Evolutionary conservation across 352 stramenopile genomes (phyloP).

Genomic region (Phytophthora litchii): DNA sequence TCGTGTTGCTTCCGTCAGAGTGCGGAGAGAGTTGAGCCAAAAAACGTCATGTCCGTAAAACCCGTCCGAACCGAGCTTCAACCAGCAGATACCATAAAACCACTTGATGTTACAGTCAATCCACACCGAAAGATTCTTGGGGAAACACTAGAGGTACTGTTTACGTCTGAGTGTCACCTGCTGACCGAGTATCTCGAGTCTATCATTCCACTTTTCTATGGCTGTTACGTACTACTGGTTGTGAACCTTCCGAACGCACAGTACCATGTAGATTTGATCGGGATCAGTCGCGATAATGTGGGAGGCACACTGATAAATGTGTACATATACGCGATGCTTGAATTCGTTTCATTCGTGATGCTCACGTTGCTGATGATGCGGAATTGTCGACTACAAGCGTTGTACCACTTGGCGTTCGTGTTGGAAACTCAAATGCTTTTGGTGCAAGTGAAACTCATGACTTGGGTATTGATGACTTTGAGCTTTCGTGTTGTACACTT

Average conservation of each 20-base stretch:
- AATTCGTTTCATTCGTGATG: slow-evolving; percentile 32
- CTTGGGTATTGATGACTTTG: slow-evolving; percentile 33
- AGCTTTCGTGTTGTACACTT: slow-evolving; percentile 33
- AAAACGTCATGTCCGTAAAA: not conserved
- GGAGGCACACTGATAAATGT: slow-evolving; percentile 15
- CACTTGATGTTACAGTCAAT: not conserved
- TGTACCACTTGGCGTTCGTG: slow-evolving; percentile 42
- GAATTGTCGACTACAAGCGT: slow-evolving; percentile 25
- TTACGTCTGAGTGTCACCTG: slow-evolving; percentile 39
- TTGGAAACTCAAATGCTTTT: slow-evolving; percentile 36
- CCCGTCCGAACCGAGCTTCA: not conserved
- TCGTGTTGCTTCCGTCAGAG: not conserved
- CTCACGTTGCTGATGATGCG: slow-evolving; percentile 27
- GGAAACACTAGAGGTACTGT: slow-evolving; percentile 31
- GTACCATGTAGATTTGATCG: slow-evolving; percentile 39
- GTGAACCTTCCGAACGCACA: slow-evolving; percentile 30
- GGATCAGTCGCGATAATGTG: slow-evolving; percentile 11
- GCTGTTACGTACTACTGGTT: slow-evolving; percentile 25
- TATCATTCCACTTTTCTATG: slow-evolving; percentile 45
- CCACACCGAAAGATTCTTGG: slow-evolving; percentile 20
- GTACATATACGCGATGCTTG: slow-evolving; percentile 26
- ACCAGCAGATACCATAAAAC: not conserved
- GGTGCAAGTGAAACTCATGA: slow-evolving; percentile 29
- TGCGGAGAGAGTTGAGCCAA: slow-evolving; percentile 7
- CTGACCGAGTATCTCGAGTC: slow-evolving; percentile 50